A percentile compares a stretch with the other conserved stretches of the same genome.
Conservation (phyloP, 108 stramenopile genomes). For the Skeletonema potamos region DNA sequence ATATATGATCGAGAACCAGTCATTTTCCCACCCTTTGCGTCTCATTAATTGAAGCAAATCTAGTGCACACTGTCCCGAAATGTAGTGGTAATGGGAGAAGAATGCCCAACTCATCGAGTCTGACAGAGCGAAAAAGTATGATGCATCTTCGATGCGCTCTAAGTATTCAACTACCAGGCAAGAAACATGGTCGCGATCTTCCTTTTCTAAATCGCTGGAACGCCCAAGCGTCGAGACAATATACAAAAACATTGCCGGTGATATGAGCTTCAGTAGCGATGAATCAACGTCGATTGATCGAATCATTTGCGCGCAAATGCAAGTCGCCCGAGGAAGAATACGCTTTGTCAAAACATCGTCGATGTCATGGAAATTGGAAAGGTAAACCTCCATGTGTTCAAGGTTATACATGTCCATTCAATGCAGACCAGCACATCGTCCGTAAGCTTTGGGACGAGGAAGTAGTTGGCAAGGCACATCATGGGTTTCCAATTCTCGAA, state of each 20-base stretch:
- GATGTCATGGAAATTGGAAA: background rate
- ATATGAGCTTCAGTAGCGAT: background rate
- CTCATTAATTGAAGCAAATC: background rate
- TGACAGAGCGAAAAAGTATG: background rate
- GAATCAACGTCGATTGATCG: slow-evolving; percentile 1
- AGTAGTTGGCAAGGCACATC: slow-evolving; percentile 5
- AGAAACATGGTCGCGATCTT: background rate
- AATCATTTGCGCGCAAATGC: background rate
- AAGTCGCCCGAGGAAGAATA: background rate
- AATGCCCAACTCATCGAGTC: background rate
- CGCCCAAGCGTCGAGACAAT: background rate
- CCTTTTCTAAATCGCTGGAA: background rate
- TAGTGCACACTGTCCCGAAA: background rate
- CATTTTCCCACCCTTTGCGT: background rate
- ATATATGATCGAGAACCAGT: background rate
- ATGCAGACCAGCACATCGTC: slow-evolving; percentile 7
- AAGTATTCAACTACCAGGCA: background rate
- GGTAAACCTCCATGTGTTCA: background rate
- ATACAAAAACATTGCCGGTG: background rate
- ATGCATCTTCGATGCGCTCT: background rate
- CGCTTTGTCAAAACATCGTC: background rate
- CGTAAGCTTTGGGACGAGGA: slow-evolving; percentile 11
- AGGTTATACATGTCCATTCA: slow-evolving; percentile 1
- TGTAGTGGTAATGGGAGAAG: background rate
- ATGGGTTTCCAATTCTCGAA: slow-evolving; percentile 7